Evolutionary conservation across 805 yeast genomes (phyloP).

Genomic region (Lachancea fermentati): DNA sequence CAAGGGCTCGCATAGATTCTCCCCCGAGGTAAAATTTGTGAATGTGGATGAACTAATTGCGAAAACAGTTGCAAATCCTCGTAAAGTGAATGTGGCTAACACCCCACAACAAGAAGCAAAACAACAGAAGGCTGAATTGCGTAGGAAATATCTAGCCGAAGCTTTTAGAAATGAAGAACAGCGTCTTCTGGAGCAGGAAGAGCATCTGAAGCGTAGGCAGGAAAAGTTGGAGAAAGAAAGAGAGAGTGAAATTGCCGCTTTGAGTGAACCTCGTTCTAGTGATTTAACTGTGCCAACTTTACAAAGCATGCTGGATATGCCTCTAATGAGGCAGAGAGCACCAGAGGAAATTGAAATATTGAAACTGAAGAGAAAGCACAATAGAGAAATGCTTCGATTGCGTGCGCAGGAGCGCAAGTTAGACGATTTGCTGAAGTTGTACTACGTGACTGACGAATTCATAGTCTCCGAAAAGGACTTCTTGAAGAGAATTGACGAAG

Average conservation of each 20-base stretch:
- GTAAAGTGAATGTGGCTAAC: slow-evolving; percentile 22
- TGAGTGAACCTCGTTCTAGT: slow-evolving; percentile 24
- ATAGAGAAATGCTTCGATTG: slow-evolving; percentile 54
- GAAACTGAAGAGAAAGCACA: slow-evolving; percentile 56
- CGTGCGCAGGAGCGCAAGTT: slow-evolving; percentile 49
- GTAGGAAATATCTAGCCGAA: slow-evolving; percentile 65
- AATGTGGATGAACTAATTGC: slow-evolving; percentile 57
- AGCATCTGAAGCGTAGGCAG: slow-evolving; percentile 32
- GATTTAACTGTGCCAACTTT: slow-evolving; percentile 75
- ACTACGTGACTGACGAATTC: slow-evolving; percentile 62
- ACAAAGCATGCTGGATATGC: slow-evolving; percentile 58
- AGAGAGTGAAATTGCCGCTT: slow-evolving; percentile 27
- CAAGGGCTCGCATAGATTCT: slow-evolving; percentile 51
- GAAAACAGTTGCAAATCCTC: slow-evolving; percentile 46
- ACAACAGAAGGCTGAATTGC: slow-evolving; percentile 46
- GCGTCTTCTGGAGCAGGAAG: slow-evolving; percentile 35
- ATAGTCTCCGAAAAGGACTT: slow-evolving; percentile 70
- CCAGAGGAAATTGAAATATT: slow-evolving; percentile 57
- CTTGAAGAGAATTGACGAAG: slow-evolving; percentile 21
- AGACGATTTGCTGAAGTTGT: slow-evolving; percentile 56
- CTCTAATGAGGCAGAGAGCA: slow-evolving; percentile 68
- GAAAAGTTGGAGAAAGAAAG: slow-evolving; percentile 33
- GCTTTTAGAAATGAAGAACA: slow-evolving; percentile 52
- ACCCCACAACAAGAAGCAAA: slow-evolving; percentile 25
- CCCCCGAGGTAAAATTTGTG: slow-evolving; percentile 45